phyloP scores from a whole-genome alignment of 2,329 filamentous ascomycete species.

The Fusarium secorum region DNA sequence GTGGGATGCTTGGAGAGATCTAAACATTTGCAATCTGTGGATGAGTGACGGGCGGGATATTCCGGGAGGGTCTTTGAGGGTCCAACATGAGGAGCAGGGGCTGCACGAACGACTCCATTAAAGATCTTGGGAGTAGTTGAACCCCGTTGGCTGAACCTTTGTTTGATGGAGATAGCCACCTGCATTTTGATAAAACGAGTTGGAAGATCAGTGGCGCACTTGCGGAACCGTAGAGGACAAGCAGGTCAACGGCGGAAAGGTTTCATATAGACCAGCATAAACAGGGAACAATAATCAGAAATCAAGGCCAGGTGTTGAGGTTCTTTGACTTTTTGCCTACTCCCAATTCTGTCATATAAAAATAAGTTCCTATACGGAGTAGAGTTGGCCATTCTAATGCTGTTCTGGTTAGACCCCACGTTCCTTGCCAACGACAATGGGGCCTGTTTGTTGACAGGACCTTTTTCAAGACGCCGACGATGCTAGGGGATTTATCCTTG shows the following conservation, averaged over 20 bases:
- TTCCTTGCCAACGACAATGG: not conserved
- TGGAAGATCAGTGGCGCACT: constrained; percentile 15
- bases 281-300: constrained; percentile 16
- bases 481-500: constrained; percentile 10
- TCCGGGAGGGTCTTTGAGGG: not conserved
- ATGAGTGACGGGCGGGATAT: not conserved
- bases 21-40: constrained; percentile 27
- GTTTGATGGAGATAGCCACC: constrained; percentile 26
- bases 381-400: not conserved
- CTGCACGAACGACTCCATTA: constrained; percentile 14
- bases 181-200: constrained; percentile 30
- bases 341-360: constrained; percentile 4
- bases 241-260: constrained; percentile 2
- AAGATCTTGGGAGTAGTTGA: constrained; percentile 16
- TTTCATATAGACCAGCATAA: constrained; percentile 26
- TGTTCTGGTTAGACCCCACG: not conserved
- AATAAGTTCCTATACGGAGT: constrained; percentile 3
- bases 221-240: constrained; percentile 1
- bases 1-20: constrained; percentile 76
- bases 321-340: constrained; percentile 5
- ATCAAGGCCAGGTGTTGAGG: constrained; percentile 16
- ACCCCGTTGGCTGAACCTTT: constrained; percentile 17
- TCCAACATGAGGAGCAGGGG: constrained; percentile 9
- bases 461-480: not conserved
- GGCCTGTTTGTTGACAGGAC: not conserved